Conservation (phyloP, 345 rosid species). For the Euphorbia tirucalli region DNA sequence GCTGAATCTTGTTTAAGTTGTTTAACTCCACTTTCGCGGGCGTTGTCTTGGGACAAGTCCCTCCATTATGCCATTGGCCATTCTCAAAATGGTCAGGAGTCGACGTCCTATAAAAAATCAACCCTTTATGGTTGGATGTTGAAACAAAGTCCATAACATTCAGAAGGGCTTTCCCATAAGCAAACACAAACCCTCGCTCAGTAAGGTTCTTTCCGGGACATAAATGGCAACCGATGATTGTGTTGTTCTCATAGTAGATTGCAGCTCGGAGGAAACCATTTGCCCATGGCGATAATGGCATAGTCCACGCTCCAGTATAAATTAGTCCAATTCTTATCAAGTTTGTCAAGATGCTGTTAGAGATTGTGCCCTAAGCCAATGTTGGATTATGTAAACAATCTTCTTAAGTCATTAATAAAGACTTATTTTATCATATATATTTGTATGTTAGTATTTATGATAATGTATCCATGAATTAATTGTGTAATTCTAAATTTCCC, state of each 20-base stretch:
- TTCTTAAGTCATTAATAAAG: no score
- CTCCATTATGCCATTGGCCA: conserved; percentile 92
- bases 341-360: conserved; percentile 71
- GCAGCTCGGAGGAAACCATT: conserved; percentile 92
- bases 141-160: conserved; percentile 58
- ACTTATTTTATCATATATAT: no score
- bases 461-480: no score
- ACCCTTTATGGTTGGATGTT: conserved; percentile 47
- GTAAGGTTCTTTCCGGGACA: conserved; percentile 61
- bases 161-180: conserved; percentile 58
- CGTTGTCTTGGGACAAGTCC: conserved; percentile 50
- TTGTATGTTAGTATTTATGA: no score
- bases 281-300: conserved; percentile 76
- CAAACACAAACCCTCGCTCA: conserved; percentile 69
- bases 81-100: conserved; percentile 92
- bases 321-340: conserved; percentile 68
- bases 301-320: conserved; percentile 54
- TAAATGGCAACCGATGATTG: conserved; percentile 65
- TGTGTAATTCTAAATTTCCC: no score
- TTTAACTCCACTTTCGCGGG: conserved; percentile 62
- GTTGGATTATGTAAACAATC: no score
- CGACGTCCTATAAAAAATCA: conserved; percentile 64
- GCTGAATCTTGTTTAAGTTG: conserved; percentile 56
- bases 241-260: conserved; percentile 67
- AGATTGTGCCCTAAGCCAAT: no score